Percentiles rank a stretch among this genome's conserved stretches.
phyloP scores from a whole-genome alignment of 1,284 basidiomycete genomes.

The Mycosarcoma mackinlayi region DNA sequence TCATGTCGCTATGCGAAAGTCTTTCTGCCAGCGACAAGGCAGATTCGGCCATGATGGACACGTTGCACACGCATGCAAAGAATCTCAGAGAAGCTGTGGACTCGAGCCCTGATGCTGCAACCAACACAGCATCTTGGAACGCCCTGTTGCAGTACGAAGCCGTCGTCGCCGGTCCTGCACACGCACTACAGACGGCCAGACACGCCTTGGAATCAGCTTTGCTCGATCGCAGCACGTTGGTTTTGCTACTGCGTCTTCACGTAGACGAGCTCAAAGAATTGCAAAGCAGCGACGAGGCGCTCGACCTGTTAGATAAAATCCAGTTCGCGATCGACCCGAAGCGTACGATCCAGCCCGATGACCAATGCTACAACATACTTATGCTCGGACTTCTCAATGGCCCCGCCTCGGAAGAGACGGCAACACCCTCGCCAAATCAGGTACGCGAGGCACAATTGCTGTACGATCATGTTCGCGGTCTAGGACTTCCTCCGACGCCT shows the following conservation, averaged over 20 bases:
- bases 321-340: conserved; percentile 14
- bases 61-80: conserved; percentile 13
- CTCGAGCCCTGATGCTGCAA: neutral
- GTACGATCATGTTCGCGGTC: conserved; percentile 40
- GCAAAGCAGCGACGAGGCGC: conserved; percentile 53
- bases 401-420: neutral
- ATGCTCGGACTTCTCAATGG: conserved; percentile 23
- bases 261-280: conserved; percentile 22
- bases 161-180: conserved; percentile 11
- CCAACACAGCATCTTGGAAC: conserved; percentile 19
- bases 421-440: conserved; percentile 35
- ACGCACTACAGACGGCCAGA: conserved; percentile 25
- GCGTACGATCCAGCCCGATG: conserved; percentile 12
- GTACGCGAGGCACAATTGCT: conserved; percentile 51
- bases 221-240: conserved; percentile 13
- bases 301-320: conserved; percentile 36
- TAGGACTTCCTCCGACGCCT: conserved; percentile 29
- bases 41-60: neutral
- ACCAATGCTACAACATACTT: conserved; percentile 25
- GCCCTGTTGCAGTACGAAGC: conserved; percentile 41
- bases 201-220: neutral
- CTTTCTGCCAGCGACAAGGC: neutral
- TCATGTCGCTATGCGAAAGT: conserved; percentile 20
- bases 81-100: conserved; percentile 14
- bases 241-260: conserved; percentile 30